Conservation (phyloP, 352 stramenopile species). For the Phytophthora hibernalis region DNA sequence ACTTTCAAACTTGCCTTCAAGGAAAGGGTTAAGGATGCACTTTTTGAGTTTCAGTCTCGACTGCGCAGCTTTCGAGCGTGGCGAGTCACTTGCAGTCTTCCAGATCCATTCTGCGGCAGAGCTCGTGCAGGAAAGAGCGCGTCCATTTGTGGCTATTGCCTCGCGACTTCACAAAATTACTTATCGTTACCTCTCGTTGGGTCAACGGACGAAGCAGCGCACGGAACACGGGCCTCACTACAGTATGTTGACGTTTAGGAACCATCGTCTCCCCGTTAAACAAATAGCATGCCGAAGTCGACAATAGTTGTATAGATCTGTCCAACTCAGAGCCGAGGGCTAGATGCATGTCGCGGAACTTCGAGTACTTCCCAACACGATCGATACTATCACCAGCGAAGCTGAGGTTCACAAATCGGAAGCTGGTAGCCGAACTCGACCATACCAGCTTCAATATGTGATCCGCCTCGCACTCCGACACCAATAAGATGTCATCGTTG, state of each 20-base stretch:
- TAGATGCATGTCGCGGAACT: constrained; percentile 16
- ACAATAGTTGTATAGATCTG: constrained; percentile 6
- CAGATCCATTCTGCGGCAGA: constrained; percentile 51
- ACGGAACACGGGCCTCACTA: constrained; percentile 19
- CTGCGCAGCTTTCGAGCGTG: too few species aligned
- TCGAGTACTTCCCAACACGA: not conserved
- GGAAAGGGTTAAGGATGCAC: too few species aligned
- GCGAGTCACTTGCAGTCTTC: constrained; percentile 37
- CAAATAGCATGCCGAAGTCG: constrained; percentile 28
- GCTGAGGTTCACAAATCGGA: constrained; percentile 39
- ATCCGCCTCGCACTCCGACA: constrained; percentile 54
- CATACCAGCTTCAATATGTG: constrained; percentile 45
- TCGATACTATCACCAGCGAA: constrained; percentile 30
- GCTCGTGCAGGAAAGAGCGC: constrained; percentile 48
- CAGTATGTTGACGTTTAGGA: constrained; percentile 13
- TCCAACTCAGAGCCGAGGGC: constrained; percentile 15
- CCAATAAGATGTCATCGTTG: constrained; percentile 44
- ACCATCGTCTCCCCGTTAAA: constrained; percentile 47
- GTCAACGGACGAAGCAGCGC: constrained; percentile 24
- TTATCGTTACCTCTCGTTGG: constrained; percentile 32
- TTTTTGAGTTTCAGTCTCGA: too few species aligned
- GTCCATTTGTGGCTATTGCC: constrained; percentile 45
- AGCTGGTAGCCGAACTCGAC: constrained; percentile 15
- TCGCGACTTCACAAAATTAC: constrained; percentile 39
- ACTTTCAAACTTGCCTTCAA: too few species aligned